Percentiles rank a stretch among this genome's conserved stretches.
phyloP scores from a whole-genome alignment of 768 basidiomycete genomes.

The Amanita pallidorosea region DNA sequence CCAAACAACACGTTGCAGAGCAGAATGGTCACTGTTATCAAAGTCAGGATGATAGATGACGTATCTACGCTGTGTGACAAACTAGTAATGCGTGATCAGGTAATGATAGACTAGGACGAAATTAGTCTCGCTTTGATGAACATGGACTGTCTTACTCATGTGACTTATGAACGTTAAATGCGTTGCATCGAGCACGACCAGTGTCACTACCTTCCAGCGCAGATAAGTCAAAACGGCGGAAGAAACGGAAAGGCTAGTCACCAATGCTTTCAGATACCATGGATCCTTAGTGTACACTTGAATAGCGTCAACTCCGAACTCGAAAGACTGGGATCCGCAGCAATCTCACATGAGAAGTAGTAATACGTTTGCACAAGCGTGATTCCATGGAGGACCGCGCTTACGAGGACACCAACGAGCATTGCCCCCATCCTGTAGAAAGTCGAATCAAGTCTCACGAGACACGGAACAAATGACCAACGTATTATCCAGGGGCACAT shows the following conservation, averaged over 20 bases:
- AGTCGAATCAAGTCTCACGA: slow-evolving; percentile 3
- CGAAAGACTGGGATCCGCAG: background rate
- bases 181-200: slow-evolving; percentile 31
- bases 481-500: slow-evolving; percentile 22
- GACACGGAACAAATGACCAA: slow-evolving; percentile 7
- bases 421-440: slow-evolving; percentile 30
- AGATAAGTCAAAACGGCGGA: background rate
- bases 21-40: slow-evolving; percentile 13
- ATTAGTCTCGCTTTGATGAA: background rate
- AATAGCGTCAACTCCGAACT: background rate
- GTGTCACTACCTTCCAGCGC: slow-evolving; percentile 24
- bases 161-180: slow-evolving; percentile 40
- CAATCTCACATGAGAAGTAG: slow-evolving; percentile 27
- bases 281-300: slow-evolving; percentile 28
- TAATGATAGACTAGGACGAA: slow-evolving; percentile 35
- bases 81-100: slow-evolving; percentile 31
- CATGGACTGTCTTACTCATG: slow-evolving; percentile 20
- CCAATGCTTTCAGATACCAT: slow-evolving; percentile 30
- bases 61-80: slow-evolving; percentile 4
- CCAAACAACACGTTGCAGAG: slow-evolving; percentile 17
- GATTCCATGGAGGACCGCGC: slow-evolving; percentile 30
- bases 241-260: slow-evolving; percentile 11
- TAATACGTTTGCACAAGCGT: slow-evolving; percentile 35
- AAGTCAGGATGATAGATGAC: too few species aligned
- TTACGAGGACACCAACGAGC: slow-evolving; percentile 29